phyloP scores from a whole-genome alignment of 148 eudicot species.

The Drosera capensis region DNA sequence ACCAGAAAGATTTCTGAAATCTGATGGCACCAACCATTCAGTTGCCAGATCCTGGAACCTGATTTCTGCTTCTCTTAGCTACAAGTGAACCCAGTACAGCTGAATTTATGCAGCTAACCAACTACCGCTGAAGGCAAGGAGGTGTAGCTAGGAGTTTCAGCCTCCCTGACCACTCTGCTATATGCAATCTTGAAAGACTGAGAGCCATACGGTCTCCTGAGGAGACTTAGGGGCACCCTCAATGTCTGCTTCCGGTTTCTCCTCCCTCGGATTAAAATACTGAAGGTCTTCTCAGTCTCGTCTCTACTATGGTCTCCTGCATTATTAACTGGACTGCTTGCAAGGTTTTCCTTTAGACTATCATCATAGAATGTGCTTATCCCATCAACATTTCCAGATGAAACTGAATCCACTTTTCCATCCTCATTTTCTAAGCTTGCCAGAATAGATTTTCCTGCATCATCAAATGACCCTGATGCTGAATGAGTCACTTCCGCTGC shows the following conservation, averaged over 20 bases:
- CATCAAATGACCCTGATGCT: conserved; percentile 24
- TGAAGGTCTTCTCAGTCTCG: conserved; percentile 62
- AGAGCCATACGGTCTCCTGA: conserved; percentile 70
- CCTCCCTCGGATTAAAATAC: conserved; percentile 68
- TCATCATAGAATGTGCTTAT: not conserved
- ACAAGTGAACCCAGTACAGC: not conserved
- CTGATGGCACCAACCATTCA: not conserved
- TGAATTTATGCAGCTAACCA: conserved; percentile 1
- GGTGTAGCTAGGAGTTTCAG: conserved; percentile 42
- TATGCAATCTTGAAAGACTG: conserved; percentile 73
- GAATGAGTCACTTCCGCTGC: conserved; percentile 31
- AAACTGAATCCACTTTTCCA: conserved; percentile 13
- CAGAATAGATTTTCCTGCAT: conserved; percentile 18
- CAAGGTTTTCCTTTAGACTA: not conserved
- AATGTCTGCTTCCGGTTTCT: conserved; percentile 76
- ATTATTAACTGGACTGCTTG: conserved; percentile 5
- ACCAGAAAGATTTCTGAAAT: not conserved
- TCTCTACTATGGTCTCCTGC: conserved; percentile 11
- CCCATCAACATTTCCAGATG: conserved; percentile 5
- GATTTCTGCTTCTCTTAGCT: not conserved
- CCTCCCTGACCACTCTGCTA: conserved; percentile 73
- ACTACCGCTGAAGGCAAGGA: conserved; percentile 21
- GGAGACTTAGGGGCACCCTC: conserved; percentile 82
- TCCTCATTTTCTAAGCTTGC: conserved; percentile 23
- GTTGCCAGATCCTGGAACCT: not conserved